A percentile compares a stretch with the other conserved stretches of the same genome.
phyloP scores from a whole-genome alignment of 2,329 filamentous ascomycete genomes.

The Botrytis porri region DNA sequence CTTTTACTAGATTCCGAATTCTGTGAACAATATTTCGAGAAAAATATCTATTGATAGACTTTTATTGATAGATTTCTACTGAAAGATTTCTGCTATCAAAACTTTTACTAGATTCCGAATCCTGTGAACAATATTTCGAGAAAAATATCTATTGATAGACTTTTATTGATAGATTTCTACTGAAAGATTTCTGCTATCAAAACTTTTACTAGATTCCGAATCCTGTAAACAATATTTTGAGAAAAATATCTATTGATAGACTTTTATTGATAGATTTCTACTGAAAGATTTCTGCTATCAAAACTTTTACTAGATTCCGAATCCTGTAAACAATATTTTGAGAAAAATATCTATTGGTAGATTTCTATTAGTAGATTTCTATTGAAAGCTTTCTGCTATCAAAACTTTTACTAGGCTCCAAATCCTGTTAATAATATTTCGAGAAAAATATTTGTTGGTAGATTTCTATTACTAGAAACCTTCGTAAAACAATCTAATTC shows the following conservation, averaged over 20 bases:
- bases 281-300: not conserved
- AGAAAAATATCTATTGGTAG: no score
- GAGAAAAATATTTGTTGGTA: no score
- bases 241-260: not conserved
- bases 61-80: not conserved
- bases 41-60: no score
- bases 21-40: no score
- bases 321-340: no score
- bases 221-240: not conserved
- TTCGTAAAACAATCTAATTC: not conserved
- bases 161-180: not conserved
- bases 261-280: not conserved
- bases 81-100: not conserved
- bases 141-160: no score
- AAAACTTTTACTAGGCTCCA: no score
- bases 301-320: not conserved
- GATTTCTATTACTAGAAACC: no score
- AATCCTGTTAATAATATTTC: no score
- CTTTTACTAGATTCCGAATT: not conserved
- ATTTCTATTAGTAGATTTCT: no score
- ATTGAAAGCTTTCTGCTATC: no score
- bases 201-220: not conserved
- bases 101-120: not conserved
- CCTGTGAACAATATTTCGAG: no score
- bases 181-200: not conserved